Base-by-base conservation (phyloP, 345 rosid species). In the Populus alba region DNA sequence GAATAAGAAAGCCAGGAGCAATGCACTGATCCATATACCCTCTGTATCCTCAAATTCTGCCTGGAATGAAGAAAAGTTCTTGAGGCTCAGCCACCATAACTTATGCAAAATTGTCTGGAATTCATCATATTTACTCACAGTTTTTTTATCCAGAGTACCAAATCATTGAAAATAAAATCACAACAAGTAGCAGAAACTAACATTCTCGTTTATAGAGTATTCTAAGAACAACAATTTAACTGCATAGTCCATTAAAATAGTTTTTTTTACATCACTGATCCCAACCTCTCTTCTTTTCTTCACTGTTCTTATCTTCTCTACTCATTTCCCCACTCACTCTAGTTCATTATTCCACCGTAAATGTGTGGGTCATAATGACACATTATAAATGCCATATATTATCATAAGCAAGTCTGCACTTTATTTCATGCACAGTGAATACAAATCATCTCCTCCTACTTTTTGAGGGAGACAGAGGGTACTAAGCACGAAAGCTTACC, bases 1-100 rank as follows among this genome's bases (percentile, higher is more conserved):
- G 83, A 92, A 91, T 81, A 92, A 77, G 74, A 92, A 77, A 68
- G 98, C 97, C 66, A 94, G 88, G 76, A 92, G 86, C 85, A 94
- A 82, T 55, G 94, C 88, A 62, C 85, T 88, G 71, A 90, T 87
- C 98, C 98, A 91, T 82, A 95, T 86, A 75, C 92, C 92, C 74
- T 90, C 92, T 1, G 85, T 83, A 76, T 89, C 97, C 87, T 85
- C 92, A 63, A 79, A 85, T 76, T 88, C 97, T 57, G 89, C 90
- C 97, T 91, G 92, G 53, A 72, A 74, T 77, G 31, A 22, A 76
- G 67, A 66, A 62, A 29, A 27, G 9, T 66, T 47, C 73, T 51
- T 62, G 45, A 61, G 22, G 73, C 69, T 81, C 8, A 75, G 81
- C 67, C 18, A 76, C 41, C 69, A 67, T 61, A 38, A 39, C 31